Base-by-base conservation (phyloP, 1,284 basidiomycete genomes). In the Schizophyllum commune region DNA sequence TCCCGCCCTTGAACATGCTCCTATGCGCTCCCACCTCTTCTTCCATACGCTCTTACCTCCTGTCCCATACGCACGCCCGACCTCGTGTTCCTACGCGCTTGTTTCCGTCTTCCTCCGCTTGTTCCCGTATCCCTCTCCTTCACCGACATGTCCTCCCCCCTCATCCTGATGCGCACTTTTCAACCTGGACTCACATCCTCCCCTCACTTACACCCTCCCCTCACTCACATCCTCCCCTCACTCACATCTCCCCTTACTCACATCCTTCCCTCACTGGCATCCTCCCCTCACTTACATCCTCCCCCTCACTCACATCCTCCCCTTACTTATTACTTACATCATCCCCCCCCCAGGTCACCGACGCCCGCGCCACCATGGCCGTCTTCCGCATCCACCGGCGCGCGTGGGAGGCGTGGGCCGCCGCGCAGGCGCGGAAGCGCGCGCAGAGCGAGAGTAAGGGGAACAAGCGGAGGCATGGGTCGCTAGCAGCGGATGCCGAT, bases 351-450 rank as follows among this genome's bases (percentile, higher is more conserved):
- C 47, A 96, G 94, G 85, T 96, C 6, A 93, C 88, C 22, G 96
- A 99, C 71, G 96, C 96, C 1, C 82, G 94, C 56, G 95, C 96
- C 0, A 94, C 96, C 0, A 98, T 99, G 94, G 96, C 94, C 0
- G 77, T 98, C 22, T 99, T 92, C 74, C 82, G 94, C 6, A 72
- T 96, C n/a, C 83, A 96, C 72, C 89, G 91, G 69, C 84, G 85
- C 62, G 83, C 85, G 58, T 98, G 94, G 94, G 95, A 98, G 65
- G 80, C 79, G 58, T 75, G 72, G 20, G 69, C 71, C 62, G 73
- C 58, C 22, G 27, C 57, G n/a, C 55, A n/a, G 27, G 51, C 15
- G 55, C 22, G 13, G 3, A 54, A 21, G 17, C 32, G 17, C 17
- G 56, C 21, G 61, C 62, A 21, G 66, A 63, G 54, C 17, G 53